These are phyloP conservation scores for Pyronema omphalodes DNA, from an alignment of 495 filamentous ascomycete species.

Conservation along the genomic window DNA sequence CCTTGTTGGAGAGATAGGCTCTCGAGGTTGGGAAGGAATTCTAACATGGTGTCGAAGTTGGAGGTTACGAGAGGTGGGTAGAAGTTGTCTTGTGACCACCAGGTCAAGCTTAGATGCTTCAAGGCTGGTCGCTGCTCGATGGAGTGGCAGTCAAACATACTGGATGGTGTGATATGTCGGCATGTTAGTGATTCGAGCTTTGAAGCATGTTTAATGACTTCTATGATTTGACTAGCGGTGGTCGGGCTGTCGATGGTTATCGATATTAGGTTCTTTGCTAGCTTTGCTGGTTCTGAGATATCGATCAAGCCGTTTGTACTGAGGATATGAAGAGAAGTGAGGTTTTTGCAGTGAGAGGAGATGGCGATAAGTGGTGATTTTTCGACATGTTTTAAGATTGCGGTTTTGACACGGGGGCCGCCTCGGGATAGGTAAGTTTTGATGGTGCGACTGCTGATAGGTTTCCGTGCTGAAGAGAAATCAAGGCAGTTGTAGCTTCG, in stretches of 20 bases:
- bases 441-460: constrained; percentile 10
- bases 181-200: not conserved
- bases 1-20: constrained; percentile 9
- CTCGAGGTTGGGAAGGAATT: constrained; percentile 6
- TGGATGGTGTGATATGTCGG: not conserved
- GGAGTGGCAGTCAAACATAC: not conserved
- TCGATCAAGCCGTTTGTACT: not conserved
- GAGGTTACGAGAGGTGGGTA: not conserved
- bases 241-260: constrained; percentile 5
- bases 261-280: constrained; percentile 8
- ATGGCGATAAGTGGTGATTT: constrained; percentile 5
- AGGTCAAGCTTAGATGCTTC: not conserved
- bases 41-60: constrained; percentile 1
- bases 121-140: not conserved
- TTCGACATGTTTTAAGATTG: not conserved
- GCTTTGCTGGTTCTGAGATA: constrained; percentile 5
- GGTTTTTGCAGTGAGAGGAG: constrained; percentile 2
- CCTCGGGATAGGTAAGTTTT: constrained; percentile 9
- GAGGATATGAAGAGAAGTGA: constrained; percentile 8
- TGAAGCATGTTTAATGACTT: not conserved
- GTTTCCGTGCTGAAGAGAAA: constrained; percentile 11
- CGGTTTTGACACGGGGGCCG: constrained; percentile 4
- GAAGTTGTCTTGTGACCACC: not conserved
- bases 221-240: not conserved
- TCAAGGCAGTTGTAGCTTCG: constrained; percentile 10